Evolutionary conservation across 139 green algal species (phyloP).

Genomic region (Chlamydomonas urium): DNA sequence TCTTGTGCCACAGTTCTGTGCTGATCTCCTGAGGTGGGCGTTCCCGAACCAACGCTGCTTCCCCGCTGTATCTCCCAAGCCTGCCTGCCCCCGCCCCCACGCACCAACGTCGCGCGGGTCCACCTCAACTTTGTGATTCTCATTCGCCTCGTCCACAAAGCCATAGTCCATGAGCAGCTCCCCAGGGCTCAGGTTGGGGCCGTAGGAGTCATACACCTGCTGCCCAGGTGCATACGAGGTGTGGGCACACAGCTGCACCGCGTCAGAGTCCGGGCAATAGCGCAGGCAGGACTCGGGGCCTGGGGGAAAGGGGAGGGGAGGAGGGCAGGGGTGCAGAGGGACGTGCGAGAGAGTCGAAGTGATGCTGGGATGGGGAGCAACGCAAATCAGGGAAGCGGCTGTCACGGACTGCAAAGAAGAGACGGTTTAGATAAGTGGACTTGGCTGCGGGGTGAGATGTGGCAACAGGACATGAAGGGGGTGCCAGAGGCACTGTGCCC

Average conservation of each 20-base stretch:
- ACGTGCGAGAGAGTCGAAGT: too few relatives aligned
- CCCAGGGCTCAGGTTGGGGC: constrained; percentile 28
- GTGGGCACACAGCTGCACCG: constrained; percentile 10
- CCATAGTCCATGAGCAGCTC: constrained; percentile 60
- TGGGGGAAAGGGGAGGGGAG: background rate
- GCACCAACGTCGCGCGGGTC: constrained; percentile 18
- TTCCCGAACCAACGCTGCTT: background rate
- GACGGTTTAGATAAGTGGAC: too few relatives aligned
- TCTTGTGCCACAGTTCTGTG: background rate
- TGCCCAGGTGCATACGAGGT: background rate
- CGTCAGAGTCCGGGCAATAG: constrained; percentile 6
- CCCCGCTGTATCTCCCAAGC: too few relatives aligned
- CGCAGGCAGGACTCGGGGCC: constrained; percentile 23
- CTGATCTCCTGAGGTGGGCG: background rate
- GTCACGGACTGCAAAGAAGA: too few relatives aligned
- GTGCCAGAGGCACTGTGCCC: too few relatives aligned
- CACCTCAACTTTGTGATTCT: constrained; percentile 26
- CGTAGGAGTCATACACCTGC: constrained; percentile 49
- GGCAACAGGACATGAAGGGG: too few relatives aligned
- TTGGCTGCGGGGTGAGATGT: too few relatives aligned
- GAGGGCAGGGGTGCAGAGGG: background rate
- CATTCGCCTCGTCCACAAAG: constrained; percentile 31
- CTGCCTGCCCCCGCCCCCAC: background rate
- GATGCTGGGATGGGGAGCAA: too few relatives aligned
- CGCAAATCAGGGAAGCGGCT: too few relatives aligned